phyloP scores from a whole-genome alignment of 495 filamentous ascomycete species.

The Lophium mytilinum region DNA sequence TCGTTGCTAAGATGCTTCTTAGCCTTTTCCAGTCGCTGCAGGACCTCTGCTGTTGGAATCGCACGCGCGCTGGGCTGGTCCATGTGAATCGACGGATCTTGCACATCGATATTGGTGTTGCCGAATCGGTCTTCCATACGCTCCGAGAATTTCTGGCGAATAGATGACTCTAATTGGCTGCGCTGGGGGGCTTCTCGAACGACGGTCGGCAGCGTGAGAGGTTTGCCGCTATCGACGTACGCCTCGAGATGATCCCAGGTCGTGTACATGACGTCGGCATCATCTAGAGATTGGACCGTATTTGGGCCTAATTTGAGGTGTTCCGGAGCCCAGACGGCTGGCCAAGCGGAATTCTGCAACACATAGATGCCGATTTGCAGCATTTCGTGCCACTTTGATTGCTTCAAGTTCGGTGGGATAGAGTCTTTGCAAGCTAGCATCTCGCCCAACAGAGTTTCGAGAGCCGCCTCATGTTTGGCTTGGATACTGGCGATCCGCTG shows the following conservation, averaged over 20 bases:
- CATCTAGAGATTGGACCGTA: background rate
- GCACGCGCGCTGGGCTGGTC: background rate
- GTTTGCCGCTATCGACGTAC: background rate
- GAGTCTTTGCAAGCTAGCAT: background rate
- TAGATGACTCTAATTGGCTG: background rate
- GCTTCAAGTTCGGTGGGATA: background rate
- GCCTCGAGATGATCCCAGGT: background rate
- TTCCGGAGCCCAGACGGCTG: background rate
- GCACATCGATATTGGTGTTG: background rate
- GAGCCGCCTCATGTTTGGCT: background rate
- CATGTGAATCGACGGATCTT: background rate
- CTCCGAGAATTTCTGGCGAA: background rate
- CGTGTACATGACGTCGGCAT: background rate
- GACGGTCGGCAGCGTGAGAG: background rate
- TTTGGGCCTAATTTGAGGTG: background rate
- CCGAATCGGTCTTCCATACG: background rate
- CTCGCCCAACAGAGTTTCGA: background rate
- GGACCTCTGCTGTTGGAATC: background rate
- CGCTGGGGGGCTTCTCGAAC: background rate
- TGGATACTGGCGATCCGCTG: background rate
- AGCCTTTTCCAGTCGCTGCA: background rate
- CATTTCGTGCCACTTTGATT: background rate
- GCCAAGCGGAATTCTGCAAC: background rate
- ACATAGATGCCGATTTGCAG: background rate
- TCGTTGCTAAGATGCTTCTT: background rate